Evolutionary conservation across 208 protist genomes (phyloP).

Genomic region (Acanthamoeba royreba): DNA sequence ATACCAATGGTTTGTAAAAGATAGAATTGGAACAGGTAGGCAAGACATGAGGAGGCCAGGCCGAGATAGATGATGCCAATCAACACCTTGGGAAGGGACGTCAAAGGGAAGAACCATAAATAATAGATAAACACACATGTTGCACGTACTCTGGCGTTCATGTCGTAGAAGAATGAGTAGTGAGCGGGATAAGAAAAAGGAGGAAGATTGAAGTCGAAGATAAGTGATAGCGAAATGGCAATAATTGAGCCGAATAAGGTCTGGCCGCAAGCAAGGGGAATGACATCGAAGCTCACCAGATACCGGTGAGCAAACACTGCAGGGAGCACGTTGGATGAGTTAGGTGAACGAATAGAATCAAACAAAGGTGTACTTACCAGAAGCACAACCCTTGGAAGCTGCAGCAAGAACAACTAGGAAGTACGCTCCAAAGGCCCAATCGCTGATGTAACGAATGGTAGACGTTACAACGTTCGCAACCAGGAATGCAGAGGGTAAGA

Average conservation of each 20-base stretch:
- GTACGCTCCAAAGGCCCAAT: background rate
- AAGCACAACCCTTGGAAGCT: background rate
- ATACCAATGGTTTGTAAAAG: background rate
- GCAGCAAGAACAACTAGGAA: background rate
- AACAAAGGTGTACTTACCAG: too few relatives aligned
- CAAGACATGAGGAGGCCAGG: background rate
- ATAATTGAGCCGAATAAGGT: background rate
- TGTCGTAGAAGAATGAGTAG: background rate
- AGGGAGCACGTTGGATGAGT: too few relatives aligned
- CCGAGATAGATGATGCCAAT: background rate
- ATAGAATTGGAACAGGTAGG: background rate
- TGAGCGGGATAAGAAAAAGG: background rate
- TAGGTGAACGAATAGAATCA: background rate
- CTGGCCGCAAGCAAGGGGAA: background rate
- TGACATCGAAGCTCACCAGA: background rate
- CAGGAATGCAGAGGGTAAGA: background rate
- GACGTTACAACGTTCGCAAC: background rate
- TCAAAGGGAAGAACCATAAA: too few relatives aligned
- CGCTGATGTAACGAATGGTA: background rate
- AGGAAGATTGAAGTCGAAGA: background rate
- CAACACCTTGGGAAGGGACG: too few relatives aligned
- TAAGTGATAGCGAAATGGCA: background rate
- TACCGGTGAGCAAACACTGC: background rate
- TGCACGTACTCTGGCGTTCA: too few relatives aligned
- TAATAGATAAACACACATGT: too few relatives aligned